Evolutionary conservation across 2,329 filamentous ascomycete species (phyloP), one percentile per base, ranked within the genome.

Genomic region (Penicillium oxalicum): DNA sequence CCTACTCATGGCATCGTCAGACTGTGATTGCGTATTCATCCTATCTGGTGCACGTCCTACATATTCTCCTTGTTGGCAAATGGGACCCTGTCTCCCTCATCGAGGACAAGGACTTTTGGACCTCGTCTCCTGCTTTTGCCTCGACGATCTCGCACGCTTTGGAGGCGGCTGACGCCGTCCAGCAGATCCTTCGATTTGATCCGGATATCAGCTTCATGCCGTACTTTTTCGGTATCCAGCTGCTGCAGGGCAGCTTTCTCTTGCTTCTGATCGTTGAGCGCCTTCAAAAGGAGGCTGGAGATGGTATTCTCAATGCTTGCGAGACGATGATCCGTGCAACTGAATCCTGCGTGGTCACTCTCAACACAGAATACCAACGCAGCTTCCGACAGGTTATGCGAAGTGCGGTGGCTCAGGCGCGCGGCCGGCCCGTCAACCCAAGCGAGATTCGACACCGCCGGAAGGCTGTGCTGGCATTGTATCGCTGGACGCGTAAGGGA

Each of bases 301-400:
- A 87, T 3, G 89, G 83, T 57, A 88, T 95, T 5, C 86, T 91
- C 52, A 86, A 86, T 62, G 90, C 91, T 7, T 95, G 90, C 68
- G 90, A 95, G 75, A 93, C 88, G 3, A 94, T 95, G 59, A 88
- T 95, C 29, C 81, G 89, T 37, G 91, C 91, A 11, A 90, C 95
- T 58, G 91, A 96, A 70, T 90, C 89, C 4, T 95, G 90, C 65
- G 88, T 95, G 18, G 89, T 93, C 49, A 95, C 90, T 9, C 76
- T 95, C 44, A 93, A 88, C 66, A 95, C 90, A 1, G 90, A 95
- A 67, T 96, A 95, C 69, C 91, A 95, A 86, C 80, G 91, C 59
- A 95, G 94, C 70, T 95, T 96, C 73, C 87, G 89, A 59, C 91
- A 91, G 71, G 90, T 95, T 33, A 95, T 96, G 90, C 86, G 90